Evolutionary conservation across 1,284 basidiomycete species (phyloP), one percentile per base, ranked within the genome.

Genomic region (Naganishia albida): DNA sequence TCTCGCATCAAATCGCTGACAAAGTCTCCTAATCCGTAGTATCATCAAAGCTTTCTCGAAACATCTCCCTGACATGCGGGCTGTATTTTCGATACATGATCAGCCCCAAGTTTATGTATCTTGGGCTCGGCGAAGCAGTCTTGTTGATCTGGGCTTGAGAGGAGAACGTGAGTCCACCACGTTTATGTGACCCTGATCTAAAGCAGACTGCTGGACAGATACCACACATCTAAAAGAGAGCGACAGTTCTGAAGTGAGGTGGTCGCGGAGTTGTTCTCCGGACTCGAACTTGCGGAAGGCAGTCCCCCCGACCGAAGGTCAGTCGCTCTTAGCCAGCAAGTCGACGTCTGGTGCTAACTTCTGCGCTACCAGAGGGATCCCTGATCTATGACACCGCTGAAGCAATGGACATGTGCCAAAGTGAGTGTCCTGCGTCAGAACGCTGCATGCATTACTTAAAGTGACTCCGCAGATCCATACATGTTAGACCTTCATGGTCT

Each of bases 51-150:
- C 74, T 0, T 80, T 80, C 54, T 70, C 77, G 0, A 63, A 73
- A 12, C 67, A 72, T 43, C 68, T 82, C 28, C 80, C 80, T 0
- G 74, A 78, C 64, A 64, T 80, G 70, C 64, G 71, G 63, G 74
- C 79, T n/a, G 80, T 80, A 1, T 81, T 80, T 68, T 79, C 78
- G 50, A 79, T 81, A 60, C 79, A 81, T 64, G 81, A 82, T 68
- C 78, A 81, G 66, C 80, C 81, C 0, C 79, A 81, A 54, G 77
- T 82, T 54, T 80, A 80, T 72, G 72, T 82, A 6, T 75, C 77
- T 7, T 81, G 77, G 73, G 71, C 77, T 38, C 70, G 79, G 51
- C 69, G 78, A 55, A 73, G 73, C 12, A 74, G 77, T 1, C 72
- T 81, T 55, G 72, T 80, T 12, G 76, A 80, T 55, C 69, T 81